phyloP scores from a whole-genome alignment of 495 filamentous ascomycete species.

The Podospora pseudoanserina region DNA sequence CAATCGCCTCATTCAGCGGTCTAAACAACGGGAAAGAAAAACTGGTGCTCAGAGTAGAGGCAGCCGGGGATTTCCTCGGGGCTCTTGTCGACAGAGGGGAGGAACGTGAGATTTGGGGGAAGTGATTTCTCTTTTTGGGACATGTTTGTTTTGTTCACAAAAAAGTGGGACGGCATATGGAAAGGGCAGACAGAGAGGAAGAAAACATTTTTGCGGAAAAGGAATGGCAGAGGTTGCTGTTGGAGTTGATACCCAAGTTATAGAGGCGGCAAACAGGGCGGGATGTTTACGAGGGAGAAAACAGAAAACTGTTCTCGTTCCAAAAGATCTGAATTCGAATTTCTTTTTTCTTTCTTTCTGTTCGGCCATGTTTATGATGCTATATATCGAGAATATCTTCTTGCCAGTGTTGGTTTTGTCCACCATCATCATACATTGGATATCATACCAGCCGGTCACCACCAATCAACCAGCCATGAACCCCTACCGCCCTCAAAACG shows the following conservation, averaged over 20 bases:
- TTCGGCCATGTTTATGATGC: not conserved
- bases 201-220: too few species aligned
- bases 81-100: slow-evolving; percentile 39
- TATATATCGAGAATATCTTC: not conserved
- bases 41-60: slow-evolving; percentile 35
- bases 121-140: slow-evolving; percentile 15
- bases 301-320: not conserved
- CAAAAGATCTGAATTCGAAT: not conserved
- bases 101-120: slow-evolving; percentile 37
- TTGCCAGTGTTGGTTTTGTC: too few species aligned
- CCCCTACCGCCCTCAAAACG: not conserved
- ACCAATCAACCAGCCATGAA: not conserved
- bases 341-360: not conserved
- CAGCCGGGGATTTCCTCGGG: slow-evolving; percentile 47
- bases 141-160: too few species aligned
- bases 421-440: not conserved
- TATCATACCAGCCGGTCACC: not conserved
- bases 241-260: too few species aligned
- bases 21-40: slow-evolving; percentile 25
- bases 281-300: too few species aligned
- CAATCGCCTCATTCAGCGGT: slow-evolving; percentile 67
- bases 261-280: too few species aligned
- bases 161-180: too few species aligned
- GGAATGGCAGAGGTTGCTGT: too few species aligned
- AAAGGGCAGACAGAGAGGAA: too few species aligned